These are phyloP conservation scores for Ophiostoma tasmaniense DNA, from an alignment of 2,329 filamentous ascomycete genomes.

Conservation along the genomic window DNA sequence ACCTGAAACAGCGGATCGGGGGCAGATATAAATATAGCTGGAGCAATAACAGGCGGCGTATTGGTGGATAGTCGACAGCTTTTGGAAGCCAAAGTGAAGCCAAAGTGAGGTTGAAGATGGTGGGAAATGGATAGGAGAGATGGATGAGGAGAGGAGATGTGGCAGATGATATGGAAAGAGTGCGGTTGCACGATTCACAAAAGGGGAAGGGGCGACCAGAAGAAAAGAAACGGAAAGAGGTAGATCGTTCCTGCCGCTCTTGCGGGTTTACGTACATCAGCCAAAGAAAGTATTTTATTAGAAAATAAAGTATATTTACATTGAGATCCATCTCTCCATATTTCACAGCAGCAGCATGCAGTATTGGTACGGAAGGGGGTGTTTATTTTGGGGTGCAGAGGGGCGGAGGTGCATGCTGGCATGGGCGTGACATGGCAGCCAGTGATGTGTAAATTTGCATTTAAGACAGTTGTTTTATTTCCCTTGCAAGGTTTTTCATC, in stretches of 20 bases:
- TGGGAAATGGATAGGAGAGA: background rate
- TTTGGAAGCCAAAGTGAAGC: background rate
- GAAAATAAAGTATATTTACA: background rate
- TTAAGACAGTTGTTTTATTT: no score
- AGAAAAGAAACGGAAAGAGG: background rate
- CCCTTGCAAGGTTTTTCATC: no score
- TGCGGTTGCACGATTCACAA: background rate
- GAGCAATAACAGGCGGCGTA: background rate
- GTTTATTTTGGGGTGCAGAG: slow-evolving; percentile 1
- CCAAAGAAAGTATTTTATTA: no score
- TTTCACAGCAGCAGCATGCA: background rate
- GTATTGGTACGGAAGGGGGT: background rate
- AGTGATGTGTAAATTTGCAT: background rate
- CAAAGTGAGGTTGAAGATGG: background rate
- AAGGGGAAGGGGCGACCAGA: slow-evolving; percentile 1
- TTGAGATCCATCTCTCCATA: background rate
- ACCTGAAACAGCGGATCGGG: slow-evolving; percentile 1
- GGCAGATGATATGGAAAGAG: background rate
- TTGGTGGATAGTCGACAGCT: background rate
- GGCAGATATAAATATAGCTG: background rate
- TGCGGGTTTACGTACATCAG: background rate
- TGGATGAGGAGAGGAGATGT: background rate
- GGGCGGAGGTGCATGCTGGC: background rate
- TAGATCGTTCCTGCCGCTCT: background rate
- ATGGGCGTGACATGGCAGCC: no score